Evolutionary conservation across 2,329 filamentous ascomycete genomes (phyloP).

Genomic region (Sarocladiaceae sp.): DNA sequence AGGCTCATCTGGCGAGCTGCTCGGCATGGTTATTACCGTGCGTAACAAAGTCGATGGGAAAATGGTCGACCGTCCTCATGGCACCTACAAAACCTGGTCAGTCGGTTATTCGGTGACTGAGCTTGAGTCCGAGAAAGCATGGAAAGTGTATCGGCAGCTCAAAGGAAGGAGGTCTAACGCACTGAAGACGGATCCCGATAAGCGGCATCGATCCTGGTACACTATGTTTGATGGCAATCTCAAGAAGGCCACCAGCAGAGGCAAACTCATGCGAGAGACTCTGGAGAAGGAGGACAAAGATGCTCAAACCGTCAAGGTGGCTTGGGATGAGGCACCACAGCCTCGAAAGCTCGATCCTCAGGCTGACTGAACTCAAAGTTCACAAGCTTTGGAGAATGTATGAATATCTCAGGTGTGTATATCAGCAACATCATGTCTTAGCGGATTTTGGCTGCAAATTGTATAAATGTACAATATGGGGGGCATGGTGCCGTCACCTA

Average conservation of each 20-base stretch:
- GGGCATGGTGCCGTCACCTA: too few relatives aligned
- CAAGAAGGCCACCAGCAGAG: slow-evolving; percentile 38
- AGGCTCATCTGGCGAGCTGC: slow-evolving; percentile 42
- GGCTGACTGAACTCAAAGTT: too few relatives aligned
- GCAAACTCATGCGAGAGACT: slow-evolving; percentile 50
- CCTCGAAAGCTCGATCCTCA: slow-evolving; percentile 9
- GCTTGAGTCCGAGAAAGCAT: slow-evolving; percentile 38
- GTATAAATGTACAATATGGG: too few relatives aligned
- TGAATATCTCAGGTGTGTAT: not conserved
- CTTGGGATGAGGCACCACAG: slow-evolving; percentile 33
- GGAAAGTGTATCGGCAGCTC: slow-evolving; percentile 47
- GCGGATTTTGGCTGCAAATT: too few relatives aligned
- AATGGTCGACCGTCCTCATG: slow-evolving; percentile 54
- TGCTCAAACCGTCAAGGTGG: slow-evolving; percentile 37
- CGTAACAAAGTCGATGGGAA: slow-evolving; percentile 65
- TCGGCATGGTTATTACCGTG: slow-evolving; percentile 66
- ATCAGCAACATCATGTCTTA: too few relatives aligned
- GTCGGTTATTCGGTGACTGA: slow-evolving; percentile 75
- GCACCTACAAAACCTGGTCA: slow-evolving; percentile 50
- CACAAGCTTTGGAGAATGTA: too few relatives aligned
- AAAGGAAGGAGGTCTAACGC: slow-evolving; percentile 48
- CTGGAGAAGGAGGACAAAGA: slow-evolving; percentile 45
- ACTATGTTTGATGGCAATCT: slow-evolving; percentile 35
- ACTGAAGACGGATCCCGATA: slow-evolving; percentile 31
- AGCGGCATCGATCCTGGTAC: slow-evolving; percentile 2